Percentiles rank a stretch among this genome's conserved stretches.
phyloP scores from a whole-genome alignment of 345 rosid species.

The Linum usitatissimum region DNA sequence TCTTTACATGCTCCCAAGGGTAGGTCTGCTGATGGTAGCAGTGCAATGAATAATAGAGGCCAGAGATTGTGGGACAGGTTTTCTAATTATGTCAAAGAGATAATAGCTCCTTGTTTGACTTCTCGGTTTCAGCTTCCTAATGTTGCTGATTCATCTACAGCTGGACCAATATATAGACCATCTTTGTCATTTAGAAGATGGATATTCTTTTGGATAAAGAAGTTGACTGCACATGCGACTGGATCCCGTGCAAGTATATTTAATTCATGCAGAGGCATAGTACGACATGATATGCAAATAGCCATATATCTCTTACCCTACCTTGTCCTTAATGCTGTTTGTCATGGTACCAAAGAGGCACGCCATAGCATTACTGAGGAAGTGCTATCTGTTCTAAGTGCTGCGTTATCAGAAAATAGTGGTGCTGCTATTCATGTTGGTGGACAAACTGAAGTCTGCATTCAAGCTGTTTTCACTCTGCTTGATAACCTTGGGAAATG shows the following conservation, averaged over 20 bases:
- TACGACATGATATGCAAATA: constrained; percentile 92
- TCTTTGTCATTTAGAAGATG: constrained; percentile 95
- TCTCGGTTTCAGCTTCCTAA: constrained; percentile 92
- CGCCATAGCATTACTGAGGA: constrained; percentile 76
- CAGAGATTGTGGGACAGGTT: constrained; percentile 86
- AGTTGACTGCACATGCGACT: constrained; percentile 74
- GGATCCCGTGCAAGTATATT: constrained; percentile 83
- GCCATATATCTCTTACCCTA: constrained; percentile 85
- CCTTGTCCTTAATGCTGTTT: constrained; percentile 76
- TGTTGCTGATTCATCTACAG: constrained; percentile 56
- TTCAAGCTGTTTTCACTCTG: constrained; percentile 90
- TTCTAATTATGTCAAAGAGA: constrained; percentile 87
- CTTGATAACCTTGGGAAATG: constrained; percentile 98
- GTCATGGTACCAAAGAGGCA: constrained; percentile 79
- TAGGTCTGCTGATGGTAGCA: constrained; percentile 24
- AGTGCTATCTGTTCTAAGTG: constrained; percentile 76
- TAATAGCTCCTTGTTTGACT: constrained; percentile 91
- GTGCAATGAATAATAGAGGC: constrained; percentile 57
- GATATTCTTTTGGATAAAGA: constrained; percentile 77
- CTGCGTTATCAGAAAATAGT: constrained; percentile 69
- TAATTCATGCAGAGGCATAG: constrained; percentile 89
- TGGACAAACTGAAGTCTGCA: constrained; percentile 87
- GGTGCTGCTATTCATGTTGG: constrained; percentile 44
- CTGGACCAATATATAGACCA: constrained; percentile 76
- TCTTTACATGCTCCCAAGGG: constrained; percentile 26